Evolutionary conservation across 805 yeast species (phyloP).

Genomic region (Wickerhamomyces bisporus): DNA sequence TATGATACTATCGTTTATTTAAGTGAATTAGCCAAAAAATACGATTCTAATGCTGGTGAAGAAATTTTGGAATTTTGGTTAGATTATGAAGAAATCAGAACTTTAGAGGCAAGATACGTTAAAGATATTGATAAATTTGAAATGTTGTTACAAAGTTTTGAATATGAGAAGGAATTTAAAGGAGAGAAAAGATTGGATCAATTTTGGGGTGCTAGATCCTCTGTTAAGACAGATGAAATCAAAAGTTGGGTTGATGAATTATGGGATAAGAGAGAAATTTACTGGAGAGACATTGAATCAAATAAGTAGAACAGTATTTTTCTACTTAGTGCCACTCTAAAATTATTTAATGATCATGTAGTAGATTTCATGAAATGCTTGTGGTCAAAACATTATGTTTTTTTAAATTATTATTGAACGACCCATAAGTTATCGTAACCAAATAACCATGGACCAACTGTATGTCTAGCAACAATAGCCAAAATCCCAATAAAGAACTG

Average conservation of each 20-base stretch:
- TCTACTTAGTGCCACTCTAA: too few relatives aligned
- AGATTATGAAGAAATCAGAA: conserved; percentile 82
- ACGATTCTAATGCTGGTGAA: conserved; percentile 54
- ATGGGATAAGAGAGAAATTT: conserved; percentile 38
- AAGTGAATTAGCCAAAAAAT: conserved; percentile 53
- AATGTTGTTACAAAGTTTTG: conserved; percentile 74
- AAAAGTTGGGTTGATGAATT: conserved; percentile 61
- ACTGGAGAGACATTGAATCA: conserved; percentile 27
- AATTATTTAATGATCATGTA: too few relatives aligned
- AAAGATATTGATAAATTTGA: conserved; percentile 94
- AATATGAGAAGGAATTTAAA: conserved; percentile 68
- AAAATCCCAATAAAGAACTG: conserved; percentile 65
- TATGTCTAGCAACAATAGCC: conserved; percentile 72
- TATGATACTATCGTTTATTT: conserved; percentile 64
- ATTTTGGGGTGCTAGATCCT: conserved; percentile 56
- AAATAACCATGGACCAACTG: conserved; percentile 78
- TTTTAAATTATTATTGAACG: conserved; percentile 16
- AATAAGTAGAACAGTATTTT: background rate
- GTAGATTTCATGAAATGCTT: too few relatives aligned
- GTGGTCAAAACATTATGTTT: too few relatives aligned
- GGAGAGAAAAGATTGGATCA: conserved; percentile 57
- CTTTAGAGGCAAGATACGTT: conserved; percentile 81
- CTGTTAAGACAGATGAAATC: conserved; percentile 70
- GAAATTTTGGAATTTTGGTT: conserved; percentile 73
- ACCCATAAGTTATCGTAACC: conserved; percentile 77